A percentile compares a stretch with the other conserved stretches of the same genome.
Evolutionary conservation across 129 eudicot species (phyloP).

Genomic region (Flaveria robusta): DNA sequence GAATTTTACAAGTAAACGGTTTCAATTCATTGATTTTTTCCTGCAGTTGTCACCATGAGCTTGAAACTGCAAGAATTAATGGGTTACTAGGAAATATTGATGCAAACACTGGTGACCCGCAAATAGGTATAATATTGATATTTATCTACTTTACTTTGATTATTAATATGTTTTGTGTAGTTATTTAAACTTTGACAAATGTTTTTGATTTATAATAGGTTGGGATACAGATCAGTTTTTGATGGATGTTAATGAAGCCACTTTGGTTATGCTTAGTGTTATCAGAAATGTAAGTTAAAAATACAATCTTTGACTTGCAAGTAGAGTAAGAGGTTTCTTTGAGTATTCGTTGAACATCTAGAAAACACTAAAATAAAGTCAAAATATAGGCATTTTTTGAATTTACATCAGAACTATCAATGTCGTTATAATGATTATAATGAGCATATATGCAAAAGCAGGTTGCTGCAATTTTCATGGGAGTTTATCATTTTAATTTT

Average conservation of each 20-base stretch:
- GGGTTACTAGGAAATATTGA: constrained; percentile 90
- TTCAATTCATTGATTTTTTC: neutral
- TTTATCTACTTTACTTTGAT: neutral
- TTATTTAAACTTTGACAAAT: constrained; percentile 6
- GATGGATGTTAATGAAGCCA: constrained; percentile 87
- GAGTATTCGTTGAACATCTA: neutral
- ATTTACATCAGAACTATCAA: neutral
- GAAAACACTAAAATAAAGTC: neutral
- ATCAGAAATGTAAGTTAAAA: constrained; percentile 66
- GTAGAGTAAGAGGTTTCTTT: neutral
- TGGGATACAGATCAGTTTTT: constrained; percentile 99
- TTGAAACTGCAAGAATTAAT: constrained; percentile 95
- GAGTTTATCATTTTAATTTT: neutral
- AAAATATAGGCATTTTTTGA: neutral
- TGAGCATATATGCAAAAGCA: neutral
- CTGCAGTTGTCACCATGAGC: constrained; percentile 93
- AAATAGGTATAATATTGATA: constrained; percentile 50
- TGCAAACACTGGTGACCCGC: constrained; percentile 98
- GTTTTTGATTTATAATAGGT: constrained; percentile 46
- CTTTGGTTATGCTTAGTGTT: constrained; percentile 84
- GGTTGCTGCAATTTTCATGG: neutral
- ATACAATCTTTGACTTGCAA: neutral
- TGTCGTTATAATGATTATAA: constrained; percentile 2
- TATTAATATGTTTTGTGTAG: constrained; percentile 5
- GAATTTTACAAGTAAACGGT: neutral